Evolutionary conservation across 345 rosid species (phyloP), one percentile per base, ranked within the genome.

Genomic region (Gynandropsis gynandra): DNA sequence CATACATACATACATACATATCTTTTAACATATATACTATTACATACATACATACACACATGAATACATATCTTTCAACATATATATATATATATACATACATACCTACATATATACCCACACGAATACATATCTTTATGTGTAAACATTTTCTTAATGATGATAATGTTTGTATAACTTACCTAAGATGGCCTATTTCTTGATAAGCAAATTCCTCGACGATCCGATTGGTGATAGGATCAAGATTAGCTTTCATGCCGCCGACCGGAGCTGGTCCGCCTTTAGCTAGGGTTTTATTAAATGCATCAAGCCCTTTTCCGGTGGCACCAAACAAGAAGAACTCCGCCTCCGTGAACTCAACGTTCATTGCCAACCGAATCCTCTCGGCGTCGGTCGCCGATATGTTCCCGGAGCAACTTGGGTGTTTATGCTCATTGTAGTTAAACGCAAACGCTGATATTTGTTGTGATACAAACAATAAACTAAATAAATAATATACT

Each of bases 181-280:
- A 80, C 95, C 88, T 76, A 14, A 84, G 53, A 49, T 87, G 90
- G 9, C 90, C 95, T 6, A 87, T 41, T 75, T 87, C 95, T 44
- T 80, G 73, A 41, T 73, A 82, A 56, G 55, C 82, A 37, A 88
- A 82, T 42, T 88, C 88, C 45, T 75, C 76, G 0, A 88, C 72
- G 19, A 79, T 71, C 2, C 41, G 64, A 11, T 13, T 44, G 15
- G 71, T 67, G 5, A 63, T 5, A 8, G 65, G 72, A 38, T 80
- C 78, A 16, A 88, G 90, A 19, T 76, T 66, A 16, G 87, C 94
- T 66, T 52, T 74, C 49, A 10, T 50, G 16, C 71, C 76, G 1
- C 88, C 88, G 2, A 52, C 4, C 0, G 88, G 86, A 4, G 72
- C 56, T 20, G 95, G 95, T 37, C 90, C 95, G 0, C 85, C 84